Percentiles rank a stretch among this genome's conserved stretches.
phyloP scores from a whole-genome alignment of 257 asterid species.

The Dorcoceras hygrometricum region DNA sequence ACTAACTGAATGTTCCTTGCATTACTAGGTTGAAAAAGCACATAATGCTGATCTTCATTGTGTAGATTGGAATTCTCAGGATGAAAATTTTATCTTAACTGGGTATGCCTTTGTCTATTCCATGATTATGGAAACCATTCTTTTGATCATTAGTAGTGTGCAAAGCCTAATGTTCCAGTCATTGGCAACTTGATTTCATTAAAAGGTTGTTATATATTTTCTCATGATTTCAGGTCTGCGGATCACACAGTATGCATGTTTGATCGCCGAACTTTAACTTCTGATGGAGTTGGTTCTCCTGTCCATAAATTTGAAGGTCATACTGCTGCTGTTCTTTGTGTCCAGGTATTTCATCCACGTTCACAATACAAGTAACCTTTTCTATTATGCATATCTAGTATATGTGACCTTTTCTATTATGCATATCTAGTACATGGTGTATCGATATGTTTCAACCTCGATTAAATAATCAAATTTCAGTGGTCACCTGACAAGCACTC shows the following conservation, averaged over 20 bases:
- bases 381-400: neutral
- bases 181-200: constrained; percentile 24
- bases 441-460: constrained; percentile 17
- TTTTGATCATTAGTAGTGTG: constrained; percentile 18
- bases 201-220: constrained; percentile 22
- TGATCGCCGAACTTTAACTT: constrained; percentile 81
- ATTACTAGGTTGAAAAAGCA: constrained; percentile 85
- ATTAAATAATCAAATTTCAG: constrained; percentile 39
- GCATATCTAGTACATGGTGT: constrained; percentile 2
- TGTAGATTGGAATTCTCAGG: constrained; percentile 96
- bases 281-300: constrained; percentile 68
- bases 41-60: constrained; percentile 97
- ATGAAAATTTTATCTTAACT: constrained; percentile 78
- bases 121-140: neutral
- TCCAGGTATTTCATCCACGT: constrained; percentile 60
- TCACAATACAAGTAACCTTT: constrained; percentile 18
- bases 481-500: constrained; percentile 92
- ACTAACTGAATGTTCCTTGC: constrained; percentile 26
- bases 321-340: constrained; percentile 86
- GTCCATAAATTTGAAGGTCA: constrained; percentile 86
- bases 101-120: constrained; percentile 47
- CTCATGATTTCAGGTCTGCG: constrained; percentile 64
- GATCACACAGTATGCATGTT: constrained; percentile 88
- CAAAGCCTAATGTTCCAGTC: neutral
- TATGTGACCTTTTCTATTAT: neutral